Evolutionary conservation across 202 grass and related monocot species (phyloP), one percentile per base, ranked within the genome.

Genomic region (Carex arenaria): DNA sequence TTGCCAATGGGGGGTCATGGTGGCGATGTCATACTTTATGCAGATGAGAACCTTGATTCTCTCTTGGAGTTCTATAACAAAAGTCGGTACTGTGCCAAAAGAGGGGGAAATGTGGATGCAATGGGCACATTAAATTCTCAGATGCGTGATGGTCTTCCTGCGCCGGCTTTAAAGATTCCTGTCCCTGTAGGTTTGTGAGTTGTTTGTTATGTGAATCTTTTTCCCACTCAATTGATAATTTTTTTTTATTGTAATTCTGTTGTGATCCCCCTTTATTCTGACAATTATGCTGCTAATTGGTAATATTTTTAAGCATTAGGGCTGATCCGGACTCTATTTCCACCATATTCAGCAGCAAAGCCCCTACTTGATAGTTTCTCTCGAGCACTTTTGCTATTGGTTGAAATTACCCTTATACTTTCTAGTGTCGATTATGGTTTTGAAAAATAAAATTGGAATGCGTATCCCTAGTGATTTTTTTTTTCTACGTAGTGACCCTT

Each of bases 111-210:
- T 64, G 92, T 98, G 4, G 92, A 92, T 64, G 87, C 87, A 42
- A 94, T 63, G 86, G 92, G 92, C 47, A 72, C 86, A 30, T 84
- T 98, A 57, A 93, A 67, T 90, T 95, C 90, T 55, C 86, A 90
- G 86, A 84, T 98, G 85, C 90, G 89, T 86, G 90, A 89, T 62
- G 95, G 95, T 38, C 89, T 91, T 79, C 82, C 90, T 7, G 86
- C 89, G 43, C 87, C 92, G 30, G 84, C 82, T 31, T 87, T 98
- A 81, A 89, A 89, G 83, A 84, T 98, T 90, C 89, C 95, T 72
- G 92, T 95, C 53, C 92, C 95, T 95, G 86, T 92, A 95, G 95
- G 95, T 98, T 87, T 89, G 89, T 90, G 82, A 53, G 42, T 73
- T 84, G 32, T 5, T 5, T 61, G 34, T 15, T 85, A 1, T 72